Base-by-base conservation (phyloP, 306 rosid genomes). In the Benincasa hispida region DNA sequence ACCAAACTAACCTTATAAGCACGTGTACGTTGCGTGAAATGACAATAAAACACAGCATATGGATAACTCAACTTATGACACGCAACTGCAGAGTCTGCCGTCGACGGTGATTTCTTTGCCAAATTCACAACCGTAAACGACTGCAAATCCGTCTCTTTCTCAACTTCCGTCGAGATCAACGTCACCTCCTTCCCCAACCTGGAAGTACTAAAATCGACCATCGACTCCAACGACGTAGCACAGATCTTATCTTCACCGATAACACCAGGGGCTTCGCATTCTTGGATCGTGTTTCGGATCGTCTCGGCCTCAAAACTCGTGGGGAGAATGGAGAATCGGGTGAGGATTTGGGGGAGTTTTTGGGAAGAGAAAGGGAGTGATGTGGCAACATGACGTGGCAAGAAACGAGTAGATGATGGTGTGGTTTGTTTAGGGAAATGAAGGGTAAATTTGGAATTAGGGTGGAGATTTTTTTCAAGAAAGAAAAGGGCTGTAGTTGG, bases 201-300 rank as follows among this genome's bases (percentile, higher is more conserved):
- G 4, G 91, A 89, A 19, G 83, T 87, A 81, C 84, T 84, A 45
- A 87, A 93, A 73, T 93, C 98, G 11, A 91, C 73, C 98, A 93
- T 91, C 0, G 97, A 91, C 62, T 93, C 98, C 1, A 93, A 79
- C 4, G 98, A 93, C 25, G 93, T 93, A 28, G 98, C 93, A 27
- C 98, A 93, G 6, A 83, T 90, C 72, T 87, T 90, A 13, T 91
- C 93, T 78, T 91, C 97, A 0, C 93, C 96, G 63, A 21, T 74
- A 1, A 84, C 76, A 0, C 79, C 70, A 0, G 68, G 39, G 0
- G 78, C 77, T 74, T 93, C 96, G 13, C 98, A 93, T 25, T 88
- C 90, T 21, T 83, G 10, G 4, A 93, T 76, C 0, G 98, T 90
- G 0, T 77, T 76, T 57, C 83, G 76, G 59, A 93, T 80, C 6